Percentiles rank a stretch among this genome's conserved stretches.
Evolutionary conservation across 2,329 filamentous ascomycete species (phyloP).

Genomic region (Fusarium oxysporum): DNA sequence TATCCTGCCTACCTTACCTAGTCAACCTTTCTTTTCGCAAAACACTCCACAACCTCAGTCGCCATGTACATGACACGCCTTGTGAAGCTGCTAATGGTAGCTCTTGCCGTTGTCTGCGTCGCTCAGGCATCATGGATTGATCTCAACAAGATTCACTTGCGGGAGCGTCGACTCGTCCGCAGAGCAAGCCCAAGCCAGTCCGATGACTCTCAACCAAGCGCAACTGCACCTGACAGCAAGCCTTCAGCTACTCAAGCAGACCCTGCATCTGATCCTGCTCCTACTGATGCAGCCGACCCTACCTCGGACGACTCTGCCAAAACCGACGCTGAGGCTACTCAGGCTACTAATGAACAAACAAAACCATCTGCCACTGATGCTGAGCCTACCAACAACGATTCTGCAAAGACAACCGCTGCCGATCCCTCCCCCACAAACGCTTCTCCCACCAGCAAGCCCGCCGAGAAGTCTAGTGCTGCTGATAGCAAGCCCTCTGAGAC

Average conservation of each 20-base stretch:
- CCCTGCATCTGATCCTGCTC: slow-evolving; percentile 10
- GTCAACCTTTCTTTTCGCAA: not conserved
- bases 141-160: slow-evolving; percentile 37
- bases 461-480: slow-evolving; percentile 31
- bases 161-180: slow-evolving; percentile 34
- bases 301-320: slow-evolving; percentile 23
- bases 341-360: slow-evolving; percentile 21
- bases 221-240: slow-evolving; percentile 9
- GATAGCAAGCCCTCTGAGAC: slow-evolving; percentile 23
- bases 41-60: not conserved
- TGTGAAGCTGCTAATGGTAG: slow-evolving; percentile 61
- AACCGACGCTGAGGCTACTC: slow-evolving; percentile 12
- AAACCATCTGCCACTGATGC: slow-evolving; percentile 26
- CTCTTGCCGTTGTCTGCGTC: slow-evolving; percentile 59
- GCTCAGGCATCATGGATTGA: slow-evolving; percentile 57
- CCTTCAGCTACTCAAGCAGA: slow-evolving; percentile 20
- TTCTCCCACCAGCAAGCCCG: slow-evolving; percentile 22
- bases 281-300: slow-evolving; percentile 11
- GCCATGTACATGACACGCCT: slow-evolving; percentile 62
- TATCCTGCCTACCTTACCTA: not conserved
- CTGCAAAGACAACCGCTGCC: slow-evolving; percentile 31
- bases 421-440: slow-evolving; percentile 21
- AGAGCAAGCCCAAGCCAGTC: slow-evolving; percentile 36
- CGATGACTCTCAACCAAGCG: slow-evolving; percentile 26
- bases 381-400: slow-evolving; percentile 20